Conservation (phyloP, 2,329 filamentous ascomycete species). For the Colletotrichum orbiculare region DNA sequence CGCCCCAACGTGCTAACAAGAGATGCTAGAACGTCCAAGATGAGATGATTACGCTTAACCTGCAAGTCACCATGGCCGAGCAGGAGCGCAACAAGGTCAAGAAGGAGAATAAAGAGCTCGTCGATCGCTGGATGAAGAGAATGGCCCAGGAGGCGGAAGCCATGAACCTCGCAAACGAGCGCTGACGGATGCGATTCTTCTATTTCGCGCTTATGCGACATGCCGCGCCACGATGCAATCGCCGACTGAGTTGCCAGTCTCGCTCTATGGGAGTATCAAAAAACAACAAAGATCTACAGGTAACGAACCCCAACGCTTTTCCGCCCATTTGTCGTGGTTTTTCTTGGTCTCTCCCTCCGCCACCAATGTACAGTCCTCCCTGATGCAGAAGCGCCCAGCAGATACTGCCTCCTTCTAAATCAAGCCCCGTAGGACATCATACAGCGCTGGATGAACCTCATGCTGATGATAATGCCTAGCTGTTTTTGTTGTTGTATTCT, state of each 20-base stretch:
- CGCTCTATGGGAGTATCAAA: slow-evolving; percentile 35
- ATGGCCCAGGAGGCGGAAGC: slow-evolving; percentile 88
- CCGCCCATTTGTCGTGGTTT: slow-evolving; percentile 25
- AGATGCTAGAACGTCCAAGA: slow-evolving; percentile 80
- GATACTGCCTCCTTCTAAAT: slow-evolving; percentile 1
- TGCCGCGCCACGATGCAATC: not conserved
- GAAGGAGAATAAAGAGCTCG: slow-evolving; percentile 87
- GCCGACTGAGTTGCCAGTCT: not conserved
- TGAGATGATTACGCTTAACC: slow-evolving; percentile 87
- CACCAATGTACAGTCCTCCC: slow-evolving; percentile 22
- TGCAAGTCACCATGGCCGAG: slow-evolving; percentile 89
- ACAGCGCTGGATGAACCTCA: slow-evolving; percentile 14
- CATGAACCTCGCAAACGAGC: slow-evolving; percentile 79
- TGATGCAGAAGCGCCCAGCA: not conserved
- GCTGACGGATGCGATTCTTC: slow-evolving; percentile 23
- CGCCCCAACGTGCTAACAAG: slow-evolving; percentile 11
- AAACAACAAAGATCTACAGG: slow-evolving; percentile 31
- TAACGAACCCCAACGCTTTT: slow-evolving; percentile 34
- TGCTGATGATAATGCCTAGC: slow-evolving; percentile 42
- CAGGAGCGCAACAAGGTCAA: slow-evolving; percentile 78
- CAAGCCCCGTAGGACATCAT: slow-evolving; percentile 36
- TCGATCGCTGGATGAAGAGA: slow-evolving; percentile 90
- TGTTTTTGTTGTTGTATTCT: not conserved
- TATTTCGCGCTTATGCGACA: slow-evolving; percentile 14
- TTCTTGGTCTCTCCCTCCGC: not conserved